Evolutionary conservation across 192 early-diverging fungal genomes (phyloP).

Genomic region (Entophlyctis helioformis): DNA sequence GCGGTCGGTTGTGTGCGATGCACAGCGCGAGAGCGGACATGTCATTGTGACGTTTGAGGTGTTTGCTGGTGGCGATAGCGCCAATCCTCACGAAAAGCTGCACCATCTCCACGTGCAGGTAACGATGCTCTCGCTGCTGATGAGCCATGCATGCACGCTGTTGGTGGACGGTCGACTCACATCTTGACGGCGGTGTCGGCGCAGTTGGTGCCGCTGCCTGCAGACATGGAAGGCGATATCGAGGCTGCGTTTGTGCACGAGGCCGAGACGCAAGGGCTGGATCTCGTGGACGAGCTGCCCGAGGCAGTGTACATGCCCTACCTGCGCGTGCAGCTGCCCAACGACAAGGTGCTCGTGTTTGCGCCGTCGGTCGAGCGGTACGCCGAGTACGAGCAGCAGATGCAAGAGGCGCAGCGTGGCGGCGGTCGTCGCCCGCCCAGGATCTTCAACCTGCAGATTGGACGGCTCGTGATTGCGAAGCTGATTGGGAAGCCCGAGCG

Average conservation of each 20-base stretch:
- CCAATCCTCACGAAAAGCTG: conserved; percentile 4
- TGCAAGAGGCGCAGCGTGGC: conserved; percentile 1
- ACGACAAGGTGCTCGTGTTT: conserved; percentile 10
- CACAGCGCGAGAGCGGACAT: conserved; percentile 19
- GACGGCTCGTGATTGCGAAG: conserved; percentile 56
- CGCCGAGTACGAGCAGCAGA: conserved; percentile 2
- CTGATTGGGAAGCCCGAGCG: conserved; percentile 55
- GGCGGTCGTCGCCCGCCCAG: conserved; percentile 8
- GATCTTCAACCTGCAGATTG: conserved; percentile 67
- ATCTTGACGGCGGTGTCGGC: not conserved
- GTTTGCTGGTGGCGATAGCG: conserved; percentile 29
- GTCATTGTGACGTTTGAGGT: conserved; percentile 68
- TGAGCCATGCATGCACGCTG: conserved; percentile 19
- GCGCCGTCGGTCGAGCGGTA: conserved; percentile 5
- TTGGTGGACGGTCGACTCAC: not conserved
- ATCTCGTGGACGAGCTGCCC: conserved; percentile 18
- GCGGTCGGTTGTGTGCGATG: too few relatives aligned
- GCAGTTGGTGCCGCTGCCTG: not conserved
- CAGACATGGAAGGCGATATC: conserved; percentile 4
- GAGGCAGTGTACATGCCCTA: conserved; percentile 10
- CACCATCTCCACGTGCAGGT: conserved; percentile 62
- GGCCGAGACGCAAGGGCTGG: conserved; percentile 21
- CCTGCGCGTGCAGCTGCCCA: conserved; percentile 17
- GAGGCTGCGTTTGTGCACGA: conserved; percentile 26
- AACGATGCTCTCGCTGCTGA: not conserved